These are phyloP conservation scores for Cyberlindnera xylosilytica DNA, from an alignment of 805 yeast species.

Conservation along the genomic window DNA sequence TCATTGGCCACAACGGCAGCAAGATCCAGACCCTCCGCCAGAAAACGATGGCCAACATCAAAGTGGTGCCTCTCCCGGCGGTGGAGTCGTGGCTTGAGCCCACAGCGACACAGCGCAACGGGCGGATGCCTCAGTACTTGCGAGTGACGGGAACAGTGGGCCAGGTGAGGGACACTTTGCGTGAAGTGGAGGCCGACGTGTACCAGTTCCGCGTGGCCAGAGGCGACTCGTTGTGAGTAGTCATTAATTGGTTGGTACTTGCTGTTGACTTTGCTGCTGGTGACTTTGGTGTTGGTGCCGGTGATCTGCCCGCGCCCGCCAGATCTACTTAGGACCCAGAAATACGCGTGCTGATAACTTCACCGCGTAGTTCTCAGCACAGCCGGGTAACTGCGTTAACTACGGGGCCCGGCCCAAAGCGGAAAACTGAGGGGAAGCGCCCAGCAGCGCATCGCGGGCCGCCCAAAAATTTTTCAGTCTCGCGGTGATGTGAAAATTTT, in stretches of 20 bases:
- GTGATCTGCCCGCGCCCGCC: too few species aligned
- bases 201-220: constrained; percentile 19
- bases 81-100: constrained; percentile 16
- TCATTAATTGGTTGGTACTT: too few species aligned
- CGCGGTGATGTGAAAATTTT: constrained; percentile 22
- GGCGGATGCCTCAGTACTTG: constrained; percentile 27
- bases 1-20: constrained; percentile 43
- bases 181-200: constrained; percentile 26
- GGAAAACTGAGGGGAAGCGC: too few species aligned
- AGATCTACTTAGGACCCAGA: constrained; percentile 15
- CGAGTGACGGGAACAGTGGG: constrained; percentile 30
- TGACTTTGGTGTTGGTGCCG: too few species aligned
- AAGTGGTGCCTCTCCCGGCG: constrained; percentile 33
- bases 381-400: constrained; percentile 17
- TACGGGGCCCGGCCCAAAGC: constrained; percentile 8
- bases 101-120: constrained; percentile 7
- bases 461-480: constrained; percentile 19
- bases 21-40: constrained; percentile 36
- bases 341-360: constrained; percentile 13
- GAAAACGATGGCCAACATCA: constrained; percentile 35
- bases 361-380: constrained; percentile 14
- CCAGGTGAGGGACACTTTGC: constrained; percentile 27
- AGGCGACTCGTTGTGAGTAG: too few species aligned
- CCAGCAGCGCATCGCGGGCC: too few species aligned
- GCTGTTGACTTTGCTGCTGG: too few species aligned